These are phyloP conservation scores for Schizosaccharomyces lindneri DNA, from an alignment of 805 yeast genomes.

Conservation along the genomic window DNA sequence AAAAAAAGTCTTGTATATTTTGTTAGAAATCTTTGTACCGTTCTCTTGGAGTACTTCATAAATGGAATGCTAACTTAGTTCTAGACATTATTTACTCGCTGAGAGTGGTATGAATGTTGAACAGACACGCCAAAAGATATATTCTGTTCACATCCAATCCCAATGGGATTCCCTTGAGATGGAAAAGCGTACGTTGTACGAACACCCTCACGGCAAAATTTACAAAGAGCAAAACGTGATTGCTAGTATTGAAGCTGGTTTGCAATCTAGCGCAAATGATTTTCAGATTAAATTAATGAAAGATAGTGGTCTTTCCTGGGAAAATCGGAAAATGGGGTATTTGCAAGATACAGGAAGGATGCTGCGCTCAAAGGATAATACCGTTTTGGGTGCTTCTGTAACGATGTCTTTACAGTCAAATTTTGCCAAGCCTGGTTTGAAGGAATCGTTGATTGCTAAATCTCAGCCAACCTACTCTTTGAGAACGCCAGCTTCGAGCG, in stretches of 20 bases:
- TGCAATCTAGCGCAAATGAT: conserved; percentile 50
- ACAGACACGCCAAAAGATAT: conserved; percentile 37
- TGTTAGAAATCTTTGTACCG: too few relatives aligned
- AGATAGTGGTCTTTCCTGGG: background rate
- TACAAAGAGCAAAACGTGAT: conserved; percentile 56
- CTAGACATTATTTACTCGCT: conserved; percentile 54
- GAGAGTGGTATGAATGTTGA: conserved; percentile 74
- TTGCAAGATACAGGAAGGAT: background rate
- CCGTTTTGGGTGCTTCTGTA: background rate
- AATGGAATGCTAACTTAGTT: background rate
- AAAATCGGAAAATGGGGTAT: background rate
- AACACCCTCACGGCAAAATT: conserved; percentile 32
- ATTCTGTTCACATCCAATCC: conserved; percentile 16
- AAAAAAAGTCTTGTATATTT: too few relatives aligned
- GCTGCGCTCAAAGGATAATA: background rate
- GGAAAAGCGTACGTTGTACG: conserved; percentile 25
- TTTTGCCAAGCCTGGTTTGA: background rate
- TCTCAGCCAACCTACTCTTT: background rate
- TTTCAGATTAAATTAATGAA: conserved; percentile 56
- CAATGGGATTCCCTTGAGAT: conserved; percentile 1
- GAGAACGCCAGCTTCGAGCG: background rate
- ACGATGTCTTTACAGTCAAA: background rate
- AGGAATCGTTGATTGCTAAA: background rate
- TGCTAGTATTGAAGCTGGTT: conserved; percentile 58
- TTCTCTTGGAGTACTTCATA: background rate